Base-by-base conservation (phyloP, 208 protist species). In the Trypanosoma brucei region DNA sequence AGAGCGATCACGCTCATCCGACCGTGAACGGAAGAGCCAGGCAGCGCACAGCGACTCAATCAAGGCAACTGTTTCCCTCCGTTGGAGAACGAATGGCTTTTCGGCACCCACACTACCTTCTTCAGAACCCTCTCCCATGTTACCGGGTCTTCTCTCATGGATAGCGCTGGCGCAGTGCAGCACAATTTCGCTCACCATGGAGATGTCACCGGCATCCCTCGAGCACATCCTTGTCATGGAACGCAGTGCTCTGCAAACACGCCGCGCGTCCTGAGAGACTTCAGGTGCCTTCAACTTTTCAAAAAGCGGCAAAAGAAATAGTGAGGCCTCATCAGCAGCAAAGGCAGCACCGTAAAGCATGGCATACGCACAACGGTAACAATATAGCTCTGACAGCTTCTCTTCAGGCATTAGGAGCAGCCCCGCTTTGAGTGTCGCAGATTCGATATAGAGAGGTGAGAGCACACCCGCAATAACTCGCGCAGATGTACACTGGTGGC, bases 361-460 rank as follows among this genome's bases (percentile, higher is more conserved):
- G 8, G 70, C 62, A 62, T 64, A 75, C 7, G 48, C 48, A 58
- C 55, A 73, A 37, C 55, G 61, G 30, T 8, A 50, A 59, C 62
- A 56, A 52, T 73, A 73, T 11, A 73, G 22, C 14, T 60, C 59
- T 11, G 60, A 52, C 31, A 73, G 44, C 22, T 67, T 65, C 39
- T 73, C 68, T 48, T 65, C 60, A 5, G 68, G 61, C 55, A 67
- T 57, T 36, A 67, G 14, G n/a, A 31, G 46, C 14, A 73, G 14
- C 7, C 30, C 60, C 33, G 50, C 9, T 34, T 8, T 56, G 4
- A 65, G 33, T 9, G 36, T 45, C 33, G 33, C 34, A 13, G 50
- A 34, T 8, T 46, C 34, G 8, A 54, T 36, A 2, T 59, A 6
- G n/a, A 13, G 36, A 2, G 48, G 31, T 54, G 49, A 22, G 11